Percentiles rank a stretch among this genome's conserved stretches.
phyloP scores from a whole-genome alignment of 345 rosid genomes.

The Hibiscus trionum region DNA sequence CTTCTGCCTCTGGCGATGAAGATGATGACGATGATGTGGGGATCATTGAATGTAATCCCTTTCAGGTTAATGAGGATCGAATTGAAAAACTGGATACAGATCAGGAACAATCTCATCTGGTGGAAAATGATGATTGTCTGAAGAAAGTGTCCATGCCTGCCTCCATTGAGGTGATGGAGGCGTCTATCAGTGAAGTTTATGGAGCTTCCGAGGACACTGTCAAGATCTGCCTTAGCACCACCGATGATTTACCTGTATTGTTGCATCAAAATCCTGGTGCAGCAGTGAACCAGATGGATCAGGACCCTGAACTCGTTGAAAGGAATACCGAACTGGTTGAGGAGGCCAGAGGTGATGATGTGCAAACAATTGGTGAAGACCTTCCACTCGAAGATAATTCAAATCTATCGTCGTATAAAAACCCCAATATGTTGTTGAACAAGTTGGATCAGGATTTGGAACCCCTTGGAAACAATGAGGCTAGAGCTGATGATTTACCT shows the following conservation, averaged over 20 bases:
- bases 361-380: background rate
- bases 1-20: slow-evolving; percentile 46
- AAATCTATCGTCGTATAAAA: background rate
- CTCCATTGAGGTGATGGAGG: slow-evolving; percentile 27
- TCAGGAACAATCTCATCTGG: slow-evolving; percentile 18
- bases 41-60: slow-evolving; percentile 33
- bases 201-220: slow-evolving; percentile 19
- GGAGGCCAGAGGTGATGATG: slow-evolving; percentile 1
- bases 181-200: slow-evolving; percentile 15
- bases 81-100: slow-evolving; percentile 19
- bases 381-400: background rate
- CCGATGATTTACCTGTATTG: slow-evolving; percentile 13
- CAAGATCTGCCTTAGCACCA: slow-evolving; percentile 12
- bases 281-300: slow-evolving; percentile 27
- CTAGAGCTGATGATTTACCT: background rate
- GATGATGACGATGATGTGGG: slow-evolving; percentile 47
- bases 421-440: background rate
- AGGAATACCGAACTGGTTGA: background rate
- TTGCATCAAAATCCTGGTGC: slow-evolving; percentile 17
- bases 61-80: slow-evolving; percentile 10
- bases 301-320: slow-evolving; percentile 12
- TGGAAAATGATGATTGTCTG: slow-evolving; percentile 19
- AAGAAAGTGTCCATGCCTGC: slow-evolving; percentile 13
- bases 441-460: background rate
- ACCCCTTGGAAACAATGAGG: background rate